Evolutionary conservation across 148 eudicot species (phyloP).

Genomic region (Nepenthes mirabilis): DNA sequence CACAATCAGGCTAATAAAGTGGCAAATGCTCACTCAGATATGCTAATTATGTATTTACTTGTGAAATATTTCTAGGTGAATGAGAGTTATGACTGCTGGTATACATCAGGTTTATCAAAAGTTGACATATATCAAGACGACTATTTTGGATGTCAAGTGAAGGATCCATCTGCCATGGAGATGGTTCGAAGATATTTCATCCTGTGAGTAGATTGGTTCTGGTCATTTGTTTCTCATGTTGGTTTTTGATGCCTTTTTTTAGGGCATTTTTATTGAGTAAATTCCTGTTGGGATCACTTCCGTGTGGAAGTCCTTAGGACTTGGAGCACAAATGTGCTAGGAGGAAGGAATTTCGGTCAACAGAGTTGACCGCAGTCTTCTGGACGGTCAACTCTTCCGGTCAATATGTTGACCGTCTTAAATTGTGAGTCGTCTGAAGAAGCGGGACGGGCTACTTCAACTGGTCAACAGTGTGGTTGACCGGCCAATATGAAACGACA

Average conservation of each 20-base stretch:
- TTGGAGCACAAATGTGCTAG: no score
- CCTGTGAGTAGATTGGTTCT: constrained; percentile 46
- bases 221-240: background rate
- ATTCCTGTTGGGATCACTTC: no score
- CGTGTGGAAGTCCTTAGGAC: no score
- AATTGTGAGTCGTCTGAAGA: no score
- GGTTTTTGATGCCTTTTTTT: background rate
- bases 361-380: no score
- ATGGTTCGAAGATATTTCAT: constrained; percentile 71
- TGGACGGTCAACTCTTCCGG: no score
- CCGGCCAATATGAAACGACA: no score
- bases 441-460: no score
- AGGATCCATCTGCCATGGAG: constrained; percentile 65
- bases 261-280: background rate
- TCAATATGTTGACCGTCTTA: no score
- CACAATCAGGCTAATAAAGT: background rate
- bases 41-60: background rate
- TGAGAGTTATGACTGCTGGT: constrained; percentile 95
- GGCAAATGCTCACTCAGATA: background rate
- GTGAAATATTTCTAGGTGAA: constrained; percentile 47
- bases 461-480: no score
- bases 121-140: constrained; percentile 60
- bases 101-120: constrained; percentile 63
- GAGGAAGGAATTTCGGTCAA: no score
- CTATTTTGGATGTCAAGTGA: constrained; percentile 65